Evolutionary conservation across 345 rosid species (phyloP), one percentile per base, ranked within the genome.

Genomic region (Adansonia digitata): DNA sequence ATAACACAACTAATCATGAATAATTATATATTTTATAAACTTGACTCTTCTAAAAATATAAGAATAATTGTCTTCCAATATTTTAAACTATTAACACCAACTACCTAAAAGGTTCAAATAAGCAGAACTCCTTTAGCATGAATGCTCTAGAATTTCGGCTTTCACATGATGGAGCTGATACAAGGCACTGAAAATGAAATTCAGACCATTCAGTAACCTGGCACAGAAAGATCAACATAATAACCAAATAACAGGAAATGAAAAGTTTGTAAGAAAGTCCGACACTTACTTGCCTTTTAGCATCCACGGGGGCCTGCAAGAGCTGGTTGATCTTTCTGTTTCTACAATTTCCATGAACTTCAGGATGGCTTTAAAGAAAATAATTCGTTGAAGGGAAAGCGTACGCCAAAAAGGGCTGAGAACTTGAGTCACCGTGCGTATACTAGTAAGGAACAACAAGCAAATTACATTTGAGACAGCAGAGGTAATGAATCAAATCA

Each of bases 81-180:
- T n/a, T n/a, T n/a, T n/a, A n/a, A n/a, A n/a, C n/a, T n/a, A n/a
- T n/a, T n/a, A n/a, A n/a, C n/a, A n/a, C n/a, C n/a, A 26, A 56
- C 57, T 85, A 88, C 99, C 99, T 98, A 77, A 95, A 95, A 76
- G 97, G 97, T 86, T 93, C 99, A 71, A 95, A 98, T 67, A 95
- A 72, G 83, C 80, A 86, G 71, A 90, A 87, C 57, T 90, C 91
- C 72, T 89, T 93, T 0, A 98, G 99, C 63, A 95, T 88, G 78
- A 91, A 84, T 64, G 87, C 87, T 79, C 93, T 85, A 77, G 97
- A 29, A 90, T 93, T 53, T 86, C 89, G 72, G 97, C 88, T 66
- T 90, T 95, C 42, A 95, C 99, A 66, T 93, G 98, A 84, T 95
- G 98, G 73, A 95, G 86, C 80, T 95, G 99, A 74, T 95, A 95